These are phyloP conservation scores for Arctium lappa DNA, from an alignment of 129 eudicot species.

Conservation along the genomic window DNA sequence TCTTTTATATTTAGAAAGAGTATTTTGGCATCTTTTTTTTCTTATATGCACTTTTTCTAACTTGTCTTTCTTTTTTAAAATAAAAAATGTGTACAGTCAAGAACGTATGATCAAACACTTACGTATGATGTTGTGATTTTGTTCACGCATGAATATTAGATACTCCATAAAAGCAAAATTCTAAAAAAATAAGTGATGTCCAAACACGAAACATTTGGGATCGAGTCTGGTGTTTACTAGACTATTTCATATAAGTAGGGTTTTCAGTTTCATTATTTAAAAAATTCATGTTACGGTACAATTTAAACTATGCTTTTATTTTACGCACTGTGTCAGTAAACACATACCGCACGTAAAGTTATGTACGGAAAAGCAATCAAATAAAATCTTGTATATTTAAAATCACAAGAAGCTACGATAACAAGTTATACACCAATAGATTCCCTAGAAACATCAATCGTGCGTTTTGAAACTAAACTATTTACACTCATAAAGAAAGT, in stretches of 20 bases:
- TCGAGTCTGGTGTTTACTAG: too few relatives aligned
- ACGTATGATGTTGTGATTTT: too few relatives aligned
- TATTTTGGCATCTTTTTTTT: too few relatives aligned
- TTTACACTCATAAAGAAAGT: not conserved
- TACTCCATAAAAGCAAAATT: too few relatives aligned
- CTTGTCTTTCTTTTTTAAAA: too few relatives aligned
- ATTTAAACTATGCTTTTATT: not conserved
- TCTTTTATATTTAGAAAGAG: too few relatives aligned
- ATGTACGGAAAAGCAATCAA: not conserved
- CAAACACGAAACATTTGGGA: too few relatives aligned
- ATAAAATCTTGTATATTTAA: not conserved
- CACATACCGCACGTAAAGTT: not conserved
- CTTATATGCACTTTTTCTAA: too few relatives aligned
- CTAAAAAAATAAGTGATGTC: too few relatives aligned
- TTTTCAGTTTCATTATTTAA: not conserved
- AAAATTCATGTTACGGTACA: not conserved
- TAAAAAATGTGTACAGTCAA: too few relatives aligned
- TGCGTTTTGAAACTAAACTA: not conserved
- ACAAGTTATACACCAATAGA: not conserved
- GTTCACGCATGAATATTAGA: too few relatives aligned
- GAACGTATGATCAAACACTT: too few relatives aligned
- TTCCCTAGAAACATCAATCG: not conserved
- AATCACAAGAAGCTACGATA: not conserved
- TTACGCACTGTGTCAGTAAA: not conserved
- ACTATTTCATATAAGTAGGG: not conserved